phyloP scores from a whole-genome alignment of 192 early-diverging fungal genomes.

The Allomyces macrogynus region DNA sequence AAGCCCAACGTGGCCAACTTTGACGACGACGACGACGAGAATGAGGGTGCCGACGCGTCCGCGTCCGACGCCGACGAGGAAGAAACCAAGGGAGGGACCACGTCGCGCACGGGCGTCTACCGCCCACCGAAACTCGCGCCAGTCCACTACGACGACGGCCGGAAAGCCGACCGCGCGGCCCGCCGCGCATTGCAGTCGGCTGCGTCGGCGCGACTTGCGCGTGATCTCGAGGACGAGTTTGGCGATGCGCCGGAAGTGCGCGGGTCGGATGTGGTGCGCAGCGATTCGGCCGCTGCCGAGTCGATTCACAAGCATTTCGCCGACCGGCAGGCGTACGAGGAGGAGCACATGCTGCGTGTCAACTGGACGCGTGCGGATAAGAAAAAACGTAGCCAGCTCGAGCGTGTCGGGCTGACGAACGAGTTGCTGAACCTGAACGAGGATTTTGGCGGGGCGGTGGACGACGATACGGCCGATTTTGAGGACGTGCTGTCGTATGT shows the following conservation, averaged over 20 bases:
- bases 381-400: slow-evolving; percentile 32
- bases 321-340: slow-evolving; percentile 57
- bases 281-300: slow-evolving; percentile 30
- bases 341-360: slow-evolving; percentile 70
- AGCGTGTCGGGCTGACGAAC: slow-evolving; percentile 43
- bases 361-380: slow-evolving; percentile 52
- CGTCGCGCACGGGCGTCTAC: slow-evolving; percentile 41
- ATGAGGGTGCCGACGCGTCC: slow-evolving; percentile 8
- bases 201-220: slow-evolving; percentile 57
- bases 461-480: no score
- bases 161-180: no score
- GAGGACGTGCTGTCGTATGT: no score
- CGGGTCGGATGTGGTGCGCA: no score
- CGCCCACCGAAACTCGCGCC: slow-evolving; percentile 66
- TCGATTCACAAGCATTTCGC: slow-evolving; percentile 31
- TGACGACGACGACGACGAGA: slow-evolving; percentile 16
- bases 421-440: slow-evolving; percentile 31
- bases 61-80: slow-evolving; percentile 1
- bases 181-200: no score
- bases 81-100: slow-evolving; percentile 15
- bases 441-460: no score
- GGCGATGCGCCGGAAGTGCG: no score
- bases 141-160: slow-evolving; percentile 61
- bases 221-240: slow-evolving; percentile 61
- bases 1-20: slow-evolving; percentile 65